These are phyloP conservation scores for Fusarium torulosum DNA, from an alignment of 2,329 filamentous ascomycete genomes.

Conservation along the genomic window DNA sequence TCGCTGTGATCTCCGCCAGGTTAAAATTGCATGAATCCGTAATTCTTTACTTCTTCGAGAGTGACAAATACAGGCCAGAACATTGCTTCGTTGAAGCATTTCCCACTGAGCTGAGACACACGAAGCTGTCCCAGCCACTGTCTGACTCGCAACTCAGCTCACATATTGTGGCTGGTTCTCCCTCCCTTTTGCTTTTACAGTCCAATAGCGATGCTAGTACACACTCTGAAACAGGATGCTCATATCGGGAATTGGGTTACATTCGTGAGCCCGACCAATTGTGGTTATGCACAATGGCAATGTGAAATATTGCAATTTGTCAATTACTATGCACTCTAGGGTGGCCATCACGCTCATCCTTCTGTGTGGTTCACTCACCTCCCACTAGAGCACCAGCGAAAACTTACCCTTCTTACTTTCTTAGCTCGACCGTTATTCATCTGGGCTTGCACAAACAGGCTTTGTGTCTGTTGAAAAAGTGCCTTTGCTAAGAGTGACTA, in stretches of 20 bases:
- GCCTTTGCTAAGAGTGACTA: background rate
- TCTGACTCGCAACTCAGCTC: slow-evolving; percentile 17
- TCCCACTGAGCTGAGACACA: slow-evolving; percentile 20
- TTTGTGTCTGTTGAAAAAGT: slow-evolving; percentile 16
- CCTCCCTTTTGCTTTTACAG: slow-evolving; percentile 3
- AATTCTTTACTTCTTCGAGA: background rate
- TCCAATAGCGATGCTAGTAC: slow-evolving; percentile 10
- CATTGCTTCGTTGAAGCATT: slow-evolving; percentile 11
- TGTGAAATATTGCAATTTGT: slow-evolving; percentile 1
- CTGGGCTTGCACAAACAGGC: slow-evolving; percentile 22
- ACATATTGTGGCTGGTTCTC: slow-evolving; percentile 31
- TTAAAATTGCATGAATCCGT: background rate
- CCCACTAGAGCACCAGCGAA: too few relatives aligned
- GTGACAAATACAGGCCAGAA: background rate
- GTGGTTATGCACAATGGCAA: background rate
- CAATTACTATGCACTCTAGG: background rate
- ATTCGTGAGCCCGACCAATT: slow-evolving; percentile 4
- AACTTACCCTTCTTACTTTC: background rate
- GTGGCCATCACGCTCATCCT: background rate
- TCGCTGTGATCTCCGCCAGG: slow-evolving; percentile 6
- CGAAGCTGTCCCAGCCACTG: slow-evolving; percentile 10
- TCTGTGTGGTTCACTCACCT: too few relatives aligned
- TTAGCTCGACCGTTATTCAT: slow-evolving; percentile 26
- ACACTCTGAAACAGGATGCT: slow-evolving; percentile 25
- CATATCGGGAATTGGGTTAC: background rate